Conservation (phyloP, 176 grass and related monocot genomes). For the Alloteropsis semialata region DNA sequence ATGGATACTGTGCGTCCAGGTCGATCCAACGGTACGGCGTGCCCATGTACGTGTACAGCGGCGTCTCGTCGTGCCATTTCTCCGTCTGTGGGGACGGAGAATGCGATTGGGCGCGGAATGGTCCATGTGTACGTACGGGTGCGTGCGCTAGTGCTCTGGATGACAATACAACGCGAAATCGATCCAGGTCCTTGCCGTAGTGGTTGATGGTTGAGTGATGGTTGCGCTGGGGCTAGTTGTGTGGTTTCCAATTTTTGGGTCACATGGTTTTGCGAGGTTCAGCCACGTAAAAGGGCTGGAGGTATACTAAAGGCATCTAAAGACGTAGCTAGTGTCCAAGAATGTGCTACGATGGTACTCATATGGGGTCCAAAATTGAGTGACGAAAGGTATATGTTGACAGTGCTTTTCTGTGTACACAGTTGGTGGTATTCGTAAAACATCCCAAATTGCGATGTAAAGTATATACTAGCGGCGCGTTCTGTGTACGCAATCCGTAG, state of each 20-base stretch:
- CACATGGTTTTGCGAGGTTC: background rate
- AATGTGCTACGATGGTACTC: too few species aligned
- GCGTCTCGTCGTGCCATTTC: background rate
- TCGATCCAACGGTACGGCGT: background rate
- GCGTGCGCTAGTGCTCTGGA: background rate
- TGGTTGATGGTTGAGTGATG: background rate
- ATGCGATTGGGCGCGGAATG: background rate
- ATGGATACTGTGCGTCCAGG: background rate
- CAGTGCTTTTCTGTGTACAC: too few species aligned
- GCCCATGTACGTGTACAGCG: background rate
- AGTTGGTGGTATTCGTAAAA: too few species aligned
- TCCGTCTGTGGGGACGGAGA: background rate
- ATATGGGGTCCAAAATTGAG: too few species aligned
- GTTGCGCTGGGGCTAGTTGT: background rate
- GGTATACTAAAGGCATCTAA: too few species aligned
- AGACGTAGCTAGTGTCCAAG: too few species aligned
- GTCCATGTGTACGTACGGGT: background rate
- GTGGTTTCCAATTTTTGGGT: background rate
- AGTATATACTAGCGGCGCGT: too few species aligned
- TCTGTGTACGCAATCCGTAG: too few species aligned
- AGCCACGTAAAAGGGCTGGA: background rate
- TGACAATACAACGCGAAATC: background rate
- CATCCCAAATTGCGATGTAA: too few species aligned
- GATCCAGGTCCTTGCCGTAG: background rate
- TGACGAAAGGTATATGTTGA: too few species aligned